These are phyloP conservation scores for Excoecaria agallocha DNA, from an alignment of 345 rosid species.

Conservation along the genomic window DNA sequence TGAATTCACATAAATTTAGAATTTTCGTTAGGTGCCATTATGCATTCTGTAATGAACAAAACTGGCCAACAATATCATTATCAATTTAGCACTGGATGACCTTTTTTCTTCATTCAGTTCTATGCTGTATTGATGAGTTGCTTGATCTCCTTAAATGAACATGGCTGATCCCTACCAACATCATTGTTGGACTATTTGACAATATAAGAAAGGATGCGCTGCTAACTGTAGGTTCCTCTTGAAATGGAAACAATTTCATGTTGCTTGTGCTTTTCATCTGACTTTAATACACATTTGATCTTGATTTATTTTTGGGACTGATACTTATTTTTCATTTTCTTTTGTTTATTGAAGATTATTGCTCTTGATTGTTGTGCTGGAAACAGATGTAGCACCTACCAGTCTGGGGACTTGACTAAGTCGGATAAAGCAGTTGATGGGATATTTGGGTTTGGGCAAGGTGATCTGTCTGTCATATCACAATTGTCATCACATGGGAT, in stretches of 20 bases:
- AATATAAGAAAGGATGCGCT: neutral
- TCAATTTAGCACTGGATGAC: neutral
- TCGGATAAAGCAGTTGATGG: conserved; percentile 36
- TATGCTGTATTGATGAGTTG: neutral
- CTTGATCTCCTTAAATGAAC: neutral
- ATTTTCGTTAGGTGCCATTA: neutral
- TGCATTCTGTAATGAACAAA: no score
- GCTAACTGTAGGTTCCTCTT: neutral
- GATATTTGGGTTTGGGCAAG: conserved; percentile 40
- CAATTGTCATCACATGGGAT: conserved; percentile 30
- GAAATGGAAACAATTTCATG: neutral
- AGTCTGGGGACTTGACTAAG: conserved; percentile 32
- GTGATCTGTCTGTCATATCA: conserved; percentile 31
- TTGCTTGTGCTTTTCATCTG: neutral
- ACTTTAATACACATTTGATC: neutral
- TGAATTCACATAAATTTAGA: neutral
- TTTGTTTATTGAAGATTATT: conserved; percentile 17
- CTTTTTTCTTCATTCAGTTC: neutral
- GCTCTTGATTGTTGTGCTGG: conserved; percentile 17
- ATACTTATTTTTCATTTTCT: conserved; percentile 1
- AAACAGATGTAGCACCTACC: conserved; percentile 39
- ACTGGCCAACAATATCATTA: neutral
- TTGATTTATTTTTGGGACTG: neutral
- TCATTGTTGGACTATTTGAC: neutral
- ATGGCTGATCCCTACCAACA: neutral